Evolutionary conservation across 2,329 filamentous ascomycete genomes (phyloP), one percentile per base, ranked within the genome.

Genomic region (Hypoxylon sp.): DNA sequence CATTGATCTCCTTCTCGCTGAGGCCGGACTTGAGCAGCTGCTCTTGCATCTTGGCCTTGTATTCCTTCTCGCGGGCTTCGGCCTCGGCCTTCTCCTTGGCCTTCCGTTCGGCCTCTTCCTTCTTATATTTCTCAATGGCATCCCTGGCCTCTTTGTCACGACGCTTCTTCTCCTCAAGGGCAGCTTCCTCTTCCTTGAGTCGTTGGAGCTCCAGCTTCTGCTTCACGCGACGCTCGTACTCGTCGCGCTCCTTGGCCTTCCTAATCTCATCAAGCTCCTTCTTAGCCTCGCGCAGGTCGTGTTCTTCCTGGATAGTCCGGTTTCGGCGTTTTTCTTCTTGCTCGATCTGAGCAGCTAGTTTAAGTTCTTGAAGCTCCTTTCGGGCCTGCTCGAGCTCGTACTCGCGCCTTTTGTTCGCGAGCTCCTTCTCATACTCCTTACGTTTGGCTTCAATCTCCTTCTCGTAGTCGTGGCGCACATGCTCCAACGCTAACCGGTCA

Each of bases 1-100:
- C 86, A 45, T 82, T 79, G 70, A 90, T 89, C 67, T 85, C 83
- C 70, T 85, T 84, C 72, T 89, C 86, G 72, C 86, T 84, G 45
- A 90, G 79, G 2, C 89, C 88, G 1, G 87, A 86, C 52, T 85
- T 84, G 64, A 86, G 78, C 38, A 91, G 79, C 53, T 89, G 84
- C 69, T 89, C 86, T 72, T 87, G 85, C 50, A 90, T 79, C 43
- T 85, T 83, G 25, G 81, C 80, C 74, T 85, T 82, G 71, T 87
- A 89, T 72, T 89, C 83, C 67, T 80, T 81, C 50, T 90, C 86
- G 43, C 79, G 80, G 63, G 81, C 75, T 63, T 85, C 85, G 59
- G 81, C 82, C 61, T 84, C 82, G 64, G 82, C 81, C 68, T 81
- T 80, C 68, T 86, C 84, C 70, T 79, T 82, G 41, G 81, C 78